These are phyloP conservation scores for Salix viminalis DNA, from an alignment of 345 rosid species.

Conservation along the genomic window DNA sequence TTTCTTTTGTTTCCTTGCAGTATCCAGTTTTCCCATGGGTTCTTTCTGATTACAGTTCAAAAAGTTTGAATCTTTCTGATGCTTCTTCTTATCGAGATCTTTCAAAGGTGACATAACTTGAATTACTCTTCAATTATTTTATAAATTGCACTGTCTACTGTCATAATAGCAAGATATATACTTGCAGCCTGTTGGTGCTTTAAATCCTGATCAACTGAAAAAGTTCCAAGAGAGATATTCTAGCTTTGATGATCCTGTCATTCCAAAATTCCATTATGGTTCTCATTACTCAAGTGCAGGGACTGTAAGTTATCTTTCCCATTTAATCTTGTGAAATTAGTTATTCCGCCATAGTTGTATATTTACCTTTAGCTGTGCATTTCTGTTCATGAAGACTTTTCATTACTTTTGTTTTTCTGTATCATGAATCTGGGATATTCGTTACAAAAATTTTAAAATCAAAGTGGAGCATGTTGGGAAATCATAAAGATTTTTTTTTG, in stretches of 20 bases:
- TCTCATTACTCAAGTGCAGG: constrained; percentile 99
- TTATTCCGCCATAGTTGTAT: neutral
- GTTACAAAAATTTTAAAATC: neutral
- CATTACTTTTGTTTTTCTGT: neutral
- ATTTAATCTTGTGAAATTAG: constrained; percentile 8
- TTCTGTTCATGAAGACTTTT: constrained; percentile 2
- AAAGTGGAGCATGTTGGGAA: neutral
- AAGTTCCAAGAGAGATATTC: constrained; percentile 94
- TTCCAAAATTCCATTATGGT: constrained; percentile 97
- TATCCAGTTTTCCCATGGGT: constrained; percentile 99
- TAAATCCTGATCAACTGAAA: constrained; percentile 72
- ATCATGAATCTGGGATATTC: neutral
- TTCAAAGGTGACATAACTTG: constrained; percentile 62
- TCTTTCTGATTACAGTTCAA: constrained; percentile 76
- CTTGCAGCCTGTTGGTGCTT: constrained; percentile 94
- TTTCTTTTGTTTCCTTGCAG: constrained; percentile 46
- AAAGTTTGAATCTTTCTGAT: constrained; percentile 69
- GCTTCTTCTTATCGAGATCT: constrained; percentile 91
- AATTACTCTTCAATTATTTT: constrained; percentile 22
- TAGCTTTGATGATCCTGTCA: constrained; percentile 93
- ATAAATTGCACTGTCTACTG: constrained; percentile 14
- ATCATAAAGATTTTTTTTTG: neutral
- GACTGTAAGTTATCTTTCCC: constrained; percentile 55
- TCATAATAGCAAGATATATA: constrained; percentile 19
- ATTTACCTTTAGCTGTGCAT: neutral